A percentile compares a stretch with the other conserved stretches of the same genome.
phyloP scores from a whole-genome alignment of 1,139 yeast species.

The Saccharomyces hybrid region DNA sequence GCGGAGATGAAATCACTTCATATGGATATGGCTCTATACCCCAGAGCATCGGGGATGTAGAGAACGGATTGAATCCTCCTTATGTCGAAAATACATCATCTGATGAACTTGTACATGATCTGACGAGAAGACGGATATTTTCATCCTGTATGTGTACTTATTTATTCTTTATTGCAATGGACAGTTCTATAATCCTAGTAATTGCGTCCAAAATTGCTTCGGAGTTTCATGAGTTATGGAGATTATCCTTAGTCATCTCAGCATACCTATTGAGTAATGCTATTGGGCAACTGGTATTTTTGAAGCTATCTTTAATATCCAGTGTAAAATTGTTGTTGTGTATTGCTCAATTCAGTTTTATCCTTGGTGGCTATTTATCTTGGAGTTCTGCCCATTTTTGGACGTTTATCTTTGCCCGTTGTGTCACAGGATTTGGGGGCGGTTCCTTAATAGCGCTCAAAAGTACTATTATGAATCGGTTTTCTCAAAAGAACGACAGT shows the following conservation, averaged over 20 bases:
- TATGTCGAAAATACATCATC: background rate
- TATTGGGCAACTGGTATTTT: constrained; percentile 71
- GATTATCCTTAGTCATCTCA: constrained; percentile 54
- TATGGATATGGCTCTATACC: background rate
- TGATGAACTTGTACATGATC: background rate
- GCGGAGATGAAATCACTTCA: background rate
- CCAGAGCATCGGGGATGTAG: background rate
- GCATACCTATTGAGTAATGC: constrained; percentile 54
- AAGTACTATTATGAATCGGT: background rate
- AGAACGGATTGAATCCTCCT: background rate
- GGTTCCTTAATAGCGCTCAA: background rate
- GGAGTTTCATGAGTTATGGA: constrained; percentile 47
- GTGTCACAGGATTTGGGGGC: background rate
- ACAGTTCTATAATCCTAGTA: constrained; percentile 57
- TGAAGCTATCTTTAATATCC: constrained; percentile 78
- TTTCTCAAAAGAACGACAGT: background rate
- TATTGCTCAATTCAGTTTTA: background rate
- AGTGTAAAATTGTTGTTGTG: constrained; percentile 55
- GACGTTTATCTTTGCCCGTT: background rate
- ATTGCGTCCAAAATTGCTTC: constrained; percentile 54
- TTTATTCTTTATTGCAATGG: constrained; percentile 51
- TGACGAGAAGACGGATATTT: background rate
- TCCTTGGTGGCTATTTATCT: background rate
- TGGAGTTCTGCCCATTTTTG: background rate
- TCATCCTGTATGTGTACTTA: constrained; percentile 1